A percentile compares a stretch with the other conserved stretches of the same genome.
Conservation (phyloP, 805 yeast species). For the Metschnikowia dekortorum region DNA sequence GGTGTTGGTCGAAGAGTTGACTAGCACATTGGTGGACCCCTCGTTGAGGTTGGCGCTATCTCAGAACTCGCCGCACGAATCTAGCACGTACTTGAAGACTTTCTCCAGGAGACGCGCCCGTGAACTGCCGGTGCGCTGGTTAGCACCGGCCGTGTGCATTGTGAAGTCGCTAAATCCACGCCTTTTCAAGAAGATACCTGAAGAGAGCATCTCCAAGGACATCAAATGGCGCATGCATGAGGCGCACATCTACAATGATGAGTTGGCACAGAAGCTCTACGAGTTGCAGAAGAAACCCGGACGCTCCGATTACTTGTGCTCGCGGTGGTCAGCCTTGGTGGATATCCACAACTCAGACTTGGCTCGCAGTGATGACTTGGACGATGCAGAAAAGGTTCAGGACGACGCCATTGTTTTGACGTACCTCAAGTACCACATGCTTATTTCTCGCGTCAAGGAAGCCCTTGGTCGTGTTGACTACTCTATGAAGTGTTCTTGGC, state of each 20-base stretch:
- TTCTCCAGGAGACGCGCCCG: slow-evolving; percentile 43
- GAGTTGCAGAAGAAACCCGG: slow-evolving; percentile 17
- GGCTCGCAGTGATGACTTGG: slow-evolving; percentile 42
- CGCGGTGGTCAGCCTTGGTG: slow-evolving; percentile 51
- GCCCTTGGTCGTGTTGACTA: too few species aligned
- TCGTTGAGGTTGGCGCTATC: slow-evolving; percentile 52
- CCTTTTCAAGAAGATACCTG: slow-evolving; percentile 29
- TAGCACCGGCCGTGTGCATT: slow-evolving; percentile 37
- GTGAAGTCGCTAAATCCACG: slow-evolving; percentile 24
- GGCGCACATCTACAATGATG: slow-evolving; percentile 66
- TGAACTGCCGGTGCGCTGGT: slow-evolving; percentile 21
- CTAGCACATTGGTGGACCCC: slow-evolving; percentile 62
- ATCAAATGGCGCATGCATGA: slow-evolving; percentile 48
- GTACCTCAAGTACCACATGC: slow-evolving; percentile 63
- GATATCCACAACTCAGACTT: slow-evolving; percentile 56
- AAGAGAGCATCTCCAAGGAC: slow-evolving; percentile 25
- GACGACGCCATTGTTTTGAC: slow-evolving; percentile 72
- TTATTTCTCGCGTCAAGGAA: slow-evolving; percentile 66
- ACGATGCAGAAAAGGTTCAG: slow-evolving; percentile 57
- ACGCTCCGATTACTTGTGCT: too few species aligned
- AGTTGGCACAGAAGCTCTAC: slow-evolving; percentile 59
- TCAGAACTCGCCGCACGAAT: slow-evolving; percentile 28
- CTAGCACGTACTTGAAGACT: slow-evolving; percentile 43
- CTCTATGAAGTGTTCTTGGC: too few species aligned
- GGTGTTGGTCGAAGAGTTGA: slow-evolving; percentile 49